Conservation (phyloP, 2,329 filamentous ascomycete species). For the Sclerotinia spermophila region DNA sequence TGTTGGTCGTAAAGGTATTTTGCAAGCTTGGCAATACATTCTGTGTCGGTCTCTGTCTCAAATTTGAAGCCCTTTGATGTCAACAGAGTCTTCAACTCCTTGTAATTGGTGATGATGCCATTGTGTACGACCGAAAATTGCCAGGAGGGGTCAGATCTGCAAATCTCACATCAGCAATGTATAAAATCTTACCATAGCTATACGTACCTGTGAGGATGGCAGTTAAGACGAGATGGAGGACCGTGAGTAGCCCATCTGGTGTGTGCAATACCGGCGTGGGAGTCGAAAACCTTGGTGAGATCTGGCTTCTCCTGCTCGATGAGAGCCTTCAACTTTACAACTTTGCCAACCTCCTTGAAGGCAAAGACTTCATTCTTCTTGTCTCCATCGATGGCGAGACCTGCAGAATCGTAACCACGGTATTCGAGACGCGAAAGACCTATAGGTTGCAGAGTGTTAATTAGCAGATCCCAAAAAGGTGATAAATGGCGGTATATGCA, state of each 20-base stretch:
- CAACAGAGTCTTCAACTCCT: conserved; percentile 93
- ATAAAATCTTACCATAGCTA: neutral
- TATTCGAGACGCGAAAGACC: conserved; percentile 88
- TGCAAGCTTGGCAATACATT: conserved; percentile 97
- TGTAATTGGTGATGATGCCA: conserved; percentile 99
- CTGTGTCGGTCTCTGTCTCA: conserved; percentile 98
- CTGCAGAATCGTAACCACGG: conserved; percentile 96
- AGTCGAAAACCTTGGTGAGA: conserved; percentile 90
- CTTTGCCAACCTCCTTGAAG: conserved; percentile 99
- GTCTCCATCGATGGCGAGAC: conserved; percentile 92
- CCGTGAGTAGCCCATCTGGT: conserved; percentile 99
- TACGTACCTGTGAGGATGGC: conserved; percentile 91
- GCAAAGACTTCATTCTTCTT: conserved; percentile 98
- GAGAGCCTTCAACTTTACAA: conserved; percentile 90
- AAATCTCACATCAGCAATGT: conserved; percentile 24
- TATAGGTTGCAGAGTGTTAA: conserved; percentile 5
- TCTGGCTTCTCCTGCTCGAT: conserved; percentile 82
- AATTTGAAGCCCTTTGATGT: conserved; percentile 95
- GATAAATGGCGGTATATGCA: neutral
- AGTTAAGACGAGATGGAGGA: conserved; percentile 88
- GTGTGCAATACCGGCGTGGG: conserved; percentile 97
- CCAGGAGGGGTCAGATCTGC: conserved; percentile 87
- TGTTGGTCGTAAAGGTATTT: conserved; percentile 98
- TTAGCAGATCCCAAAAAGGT: neutral
- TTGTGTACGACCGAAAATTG: conserved; percentile 98